Conservation (phyloP, 1,284 basidiomycete species). For the Trichosporon sp. region DNA sequence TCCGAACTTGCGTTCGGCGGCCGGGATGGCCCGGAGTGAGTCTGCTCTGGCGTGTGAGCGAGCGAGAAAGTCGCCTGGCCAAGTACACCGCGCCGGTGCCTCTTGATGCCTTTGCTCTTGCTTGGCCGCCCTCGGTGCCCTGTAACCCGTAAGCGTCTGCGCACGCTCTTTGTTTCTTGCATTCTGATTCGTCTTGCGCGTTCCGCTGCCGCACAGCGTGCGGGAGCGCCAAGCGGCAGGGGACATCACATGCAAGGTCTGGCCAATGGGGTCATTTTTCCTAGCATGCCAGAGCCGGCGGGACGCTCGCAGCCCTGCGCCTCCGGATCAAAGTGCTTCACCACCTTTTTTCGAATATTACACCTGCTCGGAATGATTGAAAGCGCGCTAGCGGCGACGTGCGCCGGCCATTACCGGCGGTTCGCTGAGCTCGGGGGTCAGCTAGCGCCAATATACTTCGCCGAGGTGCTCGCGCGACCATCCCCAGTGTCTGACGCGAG, state of each 20-base stretch:
- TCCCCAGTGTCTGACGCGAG: too few species aligned
- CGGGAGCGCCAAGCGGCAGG: neutral
- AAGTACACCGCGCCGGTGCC: neutral
- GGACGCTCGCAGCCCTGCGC: neutral
- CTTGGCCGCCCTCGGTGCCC: neutral
- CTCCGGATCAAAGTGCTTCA: neutral
- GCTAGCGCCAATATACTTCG: neutral
- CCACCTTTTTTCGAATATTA: neutral
- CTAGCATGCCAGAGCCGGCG: neutral
- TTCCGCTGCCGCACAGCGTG: neutral
- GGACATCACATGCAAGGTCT: neutral
- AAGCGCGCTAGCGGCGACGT: neutral
- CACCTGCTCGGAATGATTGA: neutral
- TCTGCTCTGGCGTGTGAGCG: too few species aligned
- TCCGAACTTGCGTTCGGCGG: too few species aligned
- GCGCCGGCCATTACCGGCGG: neutral
- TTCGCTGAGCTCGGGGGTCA: neutral
- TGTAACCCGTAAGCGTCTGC: neutral
- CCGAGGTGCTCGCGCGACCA: neutral
- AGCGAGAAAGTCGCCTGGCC: too few species aligned
- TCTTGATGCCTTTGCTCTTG: neutral
- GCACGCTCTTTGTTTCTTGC: neutral
- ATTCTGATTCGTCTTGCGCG: neutral
- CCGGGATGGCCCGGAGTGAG: too few species aligned
- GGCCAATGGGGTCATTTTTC: neutral